phyloP scores from a whole-genome alignment of 2,329 filamentous ascomycete genomes.

The Hymenoscyphus occultus region DNA sequence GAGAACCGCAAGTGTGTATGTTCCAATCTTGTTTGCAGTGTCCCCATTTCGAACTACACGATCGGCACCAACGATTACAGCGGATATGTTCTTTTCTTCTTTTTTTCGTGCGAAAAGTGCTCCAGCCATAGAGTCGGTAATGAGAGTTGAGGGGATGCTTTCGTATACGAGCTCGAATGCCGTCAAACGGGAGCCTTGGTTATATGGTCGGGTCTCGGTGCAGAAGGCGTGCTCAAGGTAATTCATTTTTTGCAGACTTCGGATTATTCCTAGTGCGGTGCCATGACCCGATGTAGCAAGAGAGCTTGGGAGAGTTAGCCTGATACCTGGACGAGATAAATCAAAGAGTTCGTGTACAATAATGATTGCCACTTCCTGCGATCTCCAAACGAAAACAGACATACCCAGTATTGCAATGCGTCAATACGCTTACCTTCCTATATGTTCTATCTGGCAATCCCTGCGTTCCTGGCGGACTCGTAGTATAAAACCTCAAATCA shows the following conservation, averaged over 20 bases:
- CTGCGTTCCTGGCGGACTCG: constrained; percentile 38
- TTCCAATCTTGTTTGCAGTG: constrained; percentile 98
- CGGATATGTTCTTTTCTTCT: constrained; percentile 66
- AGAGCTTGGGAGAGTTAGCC: constrained; percentile 52
- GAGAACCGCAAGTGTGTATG: constrained; percentile 87
- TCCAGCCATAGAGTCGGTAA: constrained; percentile 96
- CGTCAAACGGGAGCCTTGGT: constrained; percentile 92
- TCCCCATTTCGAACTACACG: constrained; percentile 95
- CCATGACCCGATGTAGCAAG: constrained; percentile 97
- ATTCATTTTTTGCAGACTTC: constrained; percentile 66
- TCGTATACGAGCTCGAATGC: constrained; percentile 97
- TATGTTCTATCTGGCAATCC: constrained; percentile 45
- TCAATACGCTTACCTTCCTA: constrained; percentile 74
- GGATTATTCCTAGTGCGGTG: constrained; percentile 90
- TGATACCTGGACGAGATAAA: background rate
- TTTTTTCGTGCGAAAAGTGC: constrained; percentile 69
- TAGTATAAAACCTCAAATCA: constrained; percentile 35
- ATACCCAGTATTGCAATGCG: constrained; percentile 95
- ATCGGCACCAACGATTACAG: constrained; percentile 92
- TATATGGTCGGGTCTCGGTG: constrained; percentile 95
- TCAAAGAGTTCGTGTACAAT: background rate
- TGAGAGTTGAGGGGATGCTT: constrained; percentile 81
- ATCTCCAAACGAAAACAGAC: constrained; percentile 20
- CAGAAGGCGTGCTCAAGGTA: constrained; percentile 83
- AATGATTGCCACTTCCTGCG: background rate